Evolutionary conservation across 1,139 yeast genomes (phyloP), one percentile per base, ranked within the genome.

Genomic region (Arxiozyma slooffiae): DNA sequence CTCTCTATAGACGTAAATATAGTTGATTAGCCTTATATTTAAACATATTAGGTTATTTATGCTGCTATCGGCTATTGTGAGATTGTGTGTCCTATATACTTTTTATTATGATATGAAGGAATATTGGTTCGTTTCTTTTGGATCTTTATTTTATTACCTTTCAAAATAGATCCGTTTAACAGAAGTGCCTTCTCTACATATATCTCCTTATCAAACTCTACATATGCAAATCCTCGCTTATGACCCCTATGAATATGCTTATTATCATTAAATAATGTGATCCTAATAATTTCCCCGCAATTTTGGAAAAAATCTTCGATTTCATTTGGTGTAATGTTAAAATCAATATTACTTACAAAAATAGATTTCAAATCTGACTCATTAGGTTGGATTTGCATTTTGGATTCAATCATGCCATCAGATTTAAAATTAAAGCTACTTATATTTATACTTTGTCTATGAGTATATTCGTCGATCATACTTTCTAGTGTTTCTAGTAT

Each of bases 341-440:
- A 83, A 61, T 87, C 95, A 23, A 90, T 94, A 62, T 88, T 88
- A 20, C 96, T 95, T 21, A 90, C 87, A 66, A 85, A 90, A 24
- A 90, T 76, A 1, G 95, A 85, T 53, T 94, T 77, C 3, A 87
- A 76, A 66, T 90, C 97, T 24, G 80, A 72, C 34, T 72, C 71
- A 38, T 70, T 70, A 50, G 74, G 79, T 46, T 68, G 44, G 8
- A 18, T 11, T 30, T 3, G 36, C 6, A 11, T 30, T 30, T 11
- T 30, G 11, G n/a, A 11, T 11, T 30, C 36, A 30, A 30, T 30
- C 36, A 11, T 9, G 14, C 7, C n/a, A 11, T 30, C n/a, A 14
- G 36, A 3, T 30, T 30, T 30, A 6, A 14, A 4, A 30, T n/a
- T 30, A 30, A 11, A 4, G 2, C 14, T n/a, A 30, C 36, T 30